Evolutionary conservation across 2,329 filamentous ascomycete genomes (phyloP), one percentile per base, ranked within the genome.

Genomic region (Trichoderma sp.): DNA sequence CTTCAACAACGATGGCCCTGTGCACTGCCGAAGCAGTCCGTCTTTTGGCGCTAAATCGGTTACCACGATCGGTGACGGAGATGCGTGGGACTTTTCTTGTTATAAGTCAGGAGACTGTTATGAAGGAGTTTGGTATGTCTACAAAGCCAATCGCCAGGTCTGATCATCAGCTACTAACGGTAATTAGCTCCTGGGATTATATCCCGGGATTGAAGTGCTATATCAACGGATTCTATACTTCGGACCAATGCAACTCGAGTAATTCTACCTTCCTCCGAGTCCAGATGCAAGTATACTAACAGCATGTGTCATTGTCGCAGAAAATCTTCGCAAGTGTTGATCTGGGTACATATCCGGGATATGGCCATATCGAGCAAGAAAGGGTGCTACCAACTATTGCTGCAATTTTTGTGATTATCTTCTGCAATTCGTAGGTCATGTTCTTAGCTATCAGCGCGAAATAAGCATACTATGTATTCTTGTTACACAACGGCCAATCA

Each of bases 61-160:
- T 5, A 63, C 59, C n/a, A 63, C 59, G 14, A 63, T 63, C 37
- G 59, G 59, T 18, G 59, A 63, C 18, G 59, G 59, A 37, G 59
- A 63, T 63, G 59, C 13, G 21, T 63, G 59, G 59, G 59, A 63
- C 1, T 63, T 63, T n/a, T 63, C 59, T 34, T 63, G 59, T n/a
- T 63, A 63, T 18, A 63, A 63, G 46, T 26, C 59, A 16, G 59
- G 59, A 63, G 59, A 52, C 8, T 63, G 59, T 21, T 63, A 63
- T n/a, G 30, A 52, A n/a, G 59, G 59, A 10, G 59, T 63, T 52
- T 63, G 59, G 59, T 63, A 52, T 0, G 59, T 63, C 2, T 30
- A 14, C 13, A 24, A 14, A 2, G 4, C 26, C 30, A 37, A 37
- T 11, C 13, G 4, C 11, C 4, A 34, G 1, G 28, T 30, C 28